Evolutionary conservation across 768 basidiomycete species (phyloP).

Genomic region (Hericium rajendrae): DNA sequence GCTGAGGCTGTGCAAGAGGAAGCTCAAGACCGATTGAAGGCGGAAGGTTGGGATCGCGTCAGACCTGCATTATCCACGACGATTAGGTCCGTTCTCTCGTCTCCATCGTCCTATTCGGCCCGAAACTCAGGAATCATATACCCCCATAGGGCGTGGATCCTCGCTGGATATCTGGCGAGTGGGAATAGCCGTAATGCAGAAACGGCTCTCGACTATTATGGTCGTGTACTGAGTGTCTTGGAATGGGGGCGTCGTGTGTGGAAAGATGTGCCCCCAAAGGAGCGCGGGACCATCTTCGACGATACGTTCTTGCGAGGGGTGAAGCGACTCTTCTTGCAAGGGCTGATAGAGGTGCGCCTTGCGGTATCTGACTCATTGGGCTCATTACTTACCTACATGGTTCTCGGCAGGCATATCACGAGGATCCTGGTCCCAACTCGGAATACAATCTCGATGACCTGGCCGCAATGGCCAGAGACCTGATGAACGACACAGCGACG

Average conservation of each 20-base stretch:
- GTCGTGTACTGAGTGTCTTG: background rate
- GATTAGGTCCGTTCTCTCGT: background rate
- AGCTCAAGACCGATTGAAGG: background rate
- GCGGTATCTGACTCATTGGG: no score
- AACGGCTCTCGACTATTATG: background rate
- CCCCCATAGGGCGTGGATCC: background rate
- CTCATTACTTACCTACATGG: background rate
- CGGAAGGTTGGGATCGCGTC: background rate
- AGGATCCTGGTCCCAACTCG: background rate
- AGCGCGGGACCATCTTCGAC: background rate
- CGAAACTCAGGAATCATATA: background rate
- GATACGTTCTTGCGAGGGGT: background rate
- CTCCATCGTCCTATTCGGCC: background rate
- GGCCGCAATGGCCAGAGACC: background rate
- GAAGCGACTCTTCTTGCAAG: background rate
- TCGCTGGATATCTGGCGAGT: background rate
- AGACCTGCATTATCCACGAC: background rate
- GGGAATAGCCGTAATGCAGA: background rate
- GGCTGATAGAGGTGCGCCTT: background rate
- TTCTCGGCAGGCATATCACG: background rate
- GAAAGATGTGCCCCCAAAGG: background rate
- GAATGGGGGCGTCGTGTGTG: background rate
- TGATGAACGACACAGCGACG: background rate
- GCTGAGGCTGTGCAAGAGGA: background rate
- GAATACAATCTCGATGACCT: background rate